Evolutionary conservation across 805 yeast species (phyloP), one percentile per base, ranked within the genome.

Genomic region (Zygoascus flipseniorum): DNA sequence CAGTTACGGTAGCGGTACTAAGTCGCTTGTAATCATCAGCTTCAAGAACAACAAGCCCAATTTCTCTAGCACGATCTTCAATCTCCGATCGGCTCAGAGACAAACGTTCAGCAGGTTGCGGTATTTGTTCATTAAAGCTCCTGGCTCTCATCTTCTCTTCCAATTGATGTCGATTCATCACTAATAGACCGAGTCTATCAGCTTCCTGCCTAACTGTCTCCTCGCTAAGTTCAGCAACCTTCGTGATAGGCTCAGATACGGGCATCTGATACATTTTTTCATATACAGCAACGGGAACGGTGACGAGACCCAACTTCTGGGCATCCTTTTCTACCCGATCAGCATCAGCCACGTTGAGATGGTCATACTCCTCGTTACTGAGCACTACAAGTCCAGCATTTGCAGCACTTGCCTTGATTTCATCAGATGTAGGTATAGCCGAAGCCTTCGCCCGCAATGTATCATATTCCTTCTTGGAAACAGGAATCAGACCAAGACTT

Each of bases 41-140:
- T 1, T 72, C 68, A 16, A 70, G 49, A 6, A 69, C 56, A 13
- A 51, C 54, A 18, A 63, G 35, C 2, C 68, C 67, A 1, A 55
- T 47, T 11, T 51, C 35, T 31, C 39, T 45, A 14, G 66, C 68
- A 16, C 47, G 46, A 14, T 16, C 46, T 19, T 31, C 52, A 26
- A 60, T 41, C 5, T 56, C 56, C 8, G 46, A 19, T 18, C 46
- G 20, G 26, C 26, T 26, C 5, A 26, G 16, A 14, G 16, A 14
- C 13, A 20, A 14, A 19, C 5, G 10, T 23, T 16, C 42, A 8
- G 19, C 11, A 26, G 20, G 39, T 6, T 23, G 28, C 32, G 6
- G 5, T 5, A n/a, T 13, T 10, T 35, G 39, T n/a, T 35, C 16
- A 13, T 35, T n/a, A 3, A 8, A 10, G 6, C 45, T 18, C 8